These are phyloP conservation scores for Leccinum imitatum DNA, from an alignment of 768 basidiomycete genomes.

Conservation along the genomic window DNA sequence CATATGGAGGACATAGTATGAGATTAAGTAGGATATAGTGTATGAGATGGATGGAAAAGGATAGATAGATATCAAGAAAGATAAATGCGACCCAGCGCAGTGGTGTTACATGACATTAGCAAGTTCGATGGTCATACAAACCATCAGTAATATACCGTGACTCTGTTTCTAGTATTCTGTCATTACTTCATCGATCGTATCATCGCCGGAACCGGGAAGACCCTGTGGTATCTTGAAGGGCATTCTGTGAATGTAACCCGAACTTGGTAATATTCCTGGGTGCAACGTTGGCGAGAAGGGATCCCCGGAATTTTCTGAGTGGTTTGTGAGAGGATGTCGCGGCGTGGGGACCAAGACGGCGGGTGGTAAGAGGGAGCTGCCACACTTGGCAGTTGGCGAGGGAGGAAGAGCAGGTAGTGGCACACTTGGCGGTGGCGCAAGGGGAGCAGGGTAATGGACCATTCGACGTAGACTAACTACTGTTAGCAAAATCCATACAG, in stretches of 20 bases:
- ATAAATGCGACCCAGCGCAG: conserved; percentile 17
- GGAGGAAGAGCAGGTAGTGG: conserved; percentile 31
- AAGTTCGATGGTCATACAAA: conserved; percentile 10
- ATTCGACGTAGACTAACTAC: conserved; percentile 40
- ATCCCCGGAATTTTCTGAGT: conserved; percentile 2
- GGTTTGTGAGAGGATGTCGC: conserved; percentile 20
- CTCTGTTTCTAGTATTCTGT: conserved; percentile 17
- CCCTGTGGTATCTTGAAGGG: conserved; percentile 12
- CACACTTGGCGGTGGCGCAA: conserved; percentile 27
- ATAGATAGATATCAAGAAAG: conserved; percentile 1
- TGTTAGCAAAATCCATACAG: conserved; percentile 3
- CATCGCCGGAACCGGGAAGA: conserved; percentile 5
- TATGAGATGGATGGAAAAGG: conserved; percentile 7
- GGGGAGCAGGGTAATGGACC: conserved; percentile 32
- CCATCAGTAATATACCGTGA: not conserved
- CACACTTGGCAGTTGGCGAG: conserved; percentile 21
- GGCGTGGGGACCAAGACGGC: conserved; percentile 15
- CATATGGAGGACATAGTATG: not conserved
- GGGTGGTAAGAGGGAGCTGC: conserved; percentile 19
- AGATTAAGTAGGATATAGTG: conserved; percentile 20
- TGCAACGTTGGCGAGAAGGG: not conserved
- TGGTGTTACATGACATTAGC: not conserved
- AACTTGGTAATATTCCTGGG: conserved; percentile 9
- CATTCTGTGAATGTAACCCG: conserved; percentile 11
- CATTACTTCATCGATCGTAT: conserved; percentile 21